Conservation (phyloP, 2,329 filamentous ascomycete genomes). For the Uncinocarpus reesii region DNA sequence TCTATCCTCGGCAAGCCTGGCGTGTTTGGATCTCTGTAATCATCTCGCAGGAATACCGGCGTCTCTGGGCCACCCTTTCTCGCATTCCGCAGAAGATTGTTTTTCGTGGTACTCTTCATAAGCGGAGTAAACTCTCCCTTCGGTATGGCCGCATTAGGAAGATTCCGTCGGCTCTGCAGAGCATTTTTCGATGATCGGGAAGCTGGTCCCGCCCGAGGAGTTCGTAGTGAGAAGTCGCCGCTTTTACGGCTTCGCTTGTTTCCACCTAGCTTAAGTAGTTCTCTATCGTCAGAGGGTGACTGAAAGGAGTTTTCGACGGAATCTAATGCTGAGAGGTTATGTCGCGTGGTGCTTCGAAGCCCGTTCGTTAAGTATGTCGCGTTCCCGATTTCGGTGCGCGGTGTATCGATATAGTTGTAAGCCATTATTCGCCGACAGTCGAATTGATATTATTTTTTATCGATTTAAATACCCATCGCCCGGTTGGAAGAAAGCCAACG, state of each 20-base stretch:
- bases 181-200: constrained; percentile 34
- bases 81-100: constrained; percentile 49
- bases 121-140: constrained; percentile 85
- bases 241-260: constrained; percentile 48
- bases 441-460: background rate
- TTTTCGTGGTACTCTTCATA: constrained; percentile 66
- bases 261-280: constrained; percentile 64
- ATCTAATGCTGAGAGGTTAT: constrained; percentile 50
- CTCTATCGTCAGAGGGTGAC: constrained; percentile 65
- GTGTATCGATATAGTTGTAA: constrained; percentile 67
- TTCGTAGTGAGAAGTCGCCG: constrained; percentile 52
- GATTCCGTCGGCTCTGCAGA: constrained; percentile 60
- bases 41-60: constrained; percentile 53
- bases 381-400: constrained; percentile 72
- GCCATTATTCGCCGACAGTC: constrained; percentile 44
- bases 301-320: constrained; percentile 82
- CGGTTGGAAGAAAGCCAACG: constrained; percentile 1
- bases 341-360: constrained; percentile 45
- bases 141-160: constrained; percentile 47
- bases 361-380: constrained; percentile 63
- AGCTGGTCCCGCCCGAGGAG: constrained; percentile 60
- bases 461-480: constrained; percentile 2
- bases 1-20: constrained; percentile 65
- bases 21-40: constrained; percentile 57
- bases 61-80: constrained; percentile 53